phyloP scores from a whole-genome alignment of 352 stramenopile genomes.

The Phytophthora melonis region DNA sequence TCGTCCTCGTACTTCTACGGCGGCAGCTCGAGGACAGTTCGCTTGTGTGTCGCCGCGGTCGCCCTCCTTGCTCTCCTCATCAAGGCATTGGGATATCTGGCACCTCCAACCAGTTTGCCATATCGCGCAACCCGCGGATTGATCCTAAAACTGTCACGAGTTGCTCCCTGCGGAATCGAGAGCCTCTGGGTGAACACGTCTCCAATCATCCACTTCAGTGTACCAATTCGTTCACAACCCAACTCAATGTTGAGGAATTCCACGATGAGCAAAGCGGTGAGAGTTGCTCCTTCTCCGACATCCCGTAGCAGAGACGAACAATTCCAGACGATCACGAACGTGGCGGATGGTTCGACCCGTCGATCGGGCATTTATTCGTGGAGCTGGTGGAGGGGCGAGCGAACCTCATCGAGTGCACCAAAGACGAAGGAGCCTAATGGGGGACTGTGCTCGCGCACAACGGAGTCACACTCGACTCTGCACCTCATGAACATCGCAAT shows the following conservation, averaged over 20 bases:
- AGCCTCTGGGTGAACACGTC: conserved; percentile 32
- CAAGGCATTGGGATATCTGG: conserved; percentile 17
- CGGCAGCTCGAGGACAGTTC: conserved; percentile 20
- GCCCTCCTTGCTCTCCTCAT: not conserved
- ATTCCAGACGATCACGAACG: not conserved
- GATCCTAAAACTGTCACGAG: conserved; percentile 15
- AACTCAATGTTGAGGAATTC: not conserved
- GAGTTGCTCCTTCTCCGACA: conserved; percentile 16
- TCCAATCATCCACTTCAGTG: conserved; percentile 32
- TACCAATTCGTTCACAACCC: not conserved
- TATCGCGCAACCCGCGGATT: conserved; percentile 12
- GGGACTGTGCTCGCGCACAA: conserved; percentile 12
- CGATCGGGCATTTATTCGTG: conserved; percentile 5
- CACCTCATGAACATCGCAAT: conserved; percentile 62
- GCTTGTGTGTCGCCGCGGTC: conserved; percentile 23
- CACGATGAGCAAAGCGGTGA: not conserved
- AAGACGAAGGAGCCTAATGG: not conserved
- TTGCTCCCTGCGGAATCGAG: conserved; percentile 26
- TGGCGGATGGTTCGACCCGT: not conserved
- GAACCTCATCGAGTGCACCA: not conserved
- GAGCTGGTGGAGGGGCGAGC: not conserved
- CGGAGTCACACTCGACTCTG: conserved; percentile 31
- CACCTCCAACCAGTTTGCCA: conserved; percentile 8
- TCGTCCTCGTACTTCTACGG: conserved; percentile 28
- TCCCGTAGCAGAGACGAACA: not conserved